These are phyloP conservation scores for Ciborinia camelliae DNA, from an alignment of 2,329 filamentous ascomycete species.

Conservation along the genomic window DNA sequence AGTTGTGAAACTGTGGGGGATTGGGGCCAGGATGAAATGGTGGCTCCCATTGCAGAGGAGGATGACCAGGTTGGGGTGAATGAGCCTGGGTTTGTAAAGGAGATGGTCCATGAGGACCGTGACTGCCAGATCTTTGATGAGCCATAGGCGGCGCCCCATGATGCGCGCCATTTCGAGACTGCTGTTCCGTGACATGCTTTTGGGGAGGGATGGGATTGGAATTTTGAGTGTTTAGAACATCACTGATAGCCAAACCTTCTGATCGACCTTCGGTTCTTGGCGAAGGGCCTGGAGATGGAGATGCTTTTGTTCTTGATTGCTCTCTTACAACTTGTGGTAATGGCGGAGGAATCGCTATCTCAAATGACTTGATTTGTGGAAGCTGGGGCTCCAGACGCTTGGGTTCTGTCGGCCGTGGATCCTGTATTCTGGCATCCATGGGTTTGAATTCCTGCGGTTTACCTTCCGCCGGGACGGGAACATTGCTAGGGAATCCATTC, in stretches of 20 bases:
- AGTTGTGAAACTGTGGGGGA: conserved; percentile 19
- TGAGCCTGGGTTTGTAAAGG: conserved; percentile 31
- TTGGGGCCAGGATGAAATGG: conserved; percentile 28
- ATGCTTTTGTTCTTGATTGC: conserved; percentile 19
- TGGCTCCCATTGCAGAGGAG: conserved; percentile 31
- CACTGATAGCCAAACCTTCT: conserved; percentile 32
- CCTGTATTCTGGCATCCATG: conserved; percentile 17
- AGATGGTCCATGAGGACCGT: conserved; percentile 29
- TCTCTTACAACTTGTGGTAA: conserved; percentile 15
- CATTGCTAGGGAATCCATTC: conserved; percentile 7
- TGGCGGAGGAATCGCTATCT: conserved; percentile 14
- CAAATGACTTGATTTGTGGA: conserved; percentile 16
- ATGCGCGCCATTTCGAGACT: conserved; percentile 19
- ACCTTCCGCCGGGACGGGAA: conserved; percentile 1
- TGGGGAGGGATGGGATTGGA: conserved; percentile 21
- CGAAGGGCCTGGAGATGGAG: conserved; percentile 22
- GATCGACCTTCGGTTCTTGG: conserved; percentile 25
- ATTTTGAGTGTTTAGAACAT: conserved; percentile 31
- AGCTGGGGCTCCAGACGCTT: conserved; percentile 19
- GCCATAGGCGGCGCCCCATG: conserved; percentile 18
- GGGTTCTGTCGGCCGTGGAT: conserved; percentile 17
- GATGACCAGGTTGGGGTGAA: conserved; percentile 17
- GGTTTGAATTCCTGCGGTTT: conserved; percentile 19
- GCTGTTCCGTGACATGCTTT: conserved; percentile 20
- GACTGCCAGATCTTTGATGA: conserved; percentile 25